Evolutionary conservation across 495 filamentous ascomycete genomes (phyloP), one percentile per base, ranked within the genome.

Genomic region (Penicillium tannophilum): DNA sequence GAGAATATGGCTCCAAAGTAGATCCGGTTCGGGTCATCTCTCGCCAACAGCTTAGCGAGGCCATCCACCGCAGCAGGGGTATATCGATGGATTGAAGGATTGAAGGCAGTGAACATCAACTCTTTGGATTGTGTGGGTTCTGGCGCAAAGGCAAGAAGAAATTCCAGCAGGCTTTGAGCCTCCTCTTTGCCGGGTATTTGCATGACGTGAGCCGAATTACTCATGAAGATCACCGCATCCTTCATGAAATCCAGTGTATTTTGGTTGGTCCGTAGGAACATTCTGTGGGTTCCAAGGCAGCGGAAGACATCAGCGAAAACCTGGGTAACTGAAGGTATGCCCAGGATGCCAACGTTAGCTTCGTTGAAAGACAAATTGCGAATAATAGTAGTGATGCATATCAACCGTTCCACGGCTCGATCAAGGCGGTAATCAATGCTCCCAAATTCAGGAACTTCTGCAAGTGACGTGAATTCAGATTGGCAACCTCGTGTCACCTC

Each of bases 161-260:
- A 93, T 66, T 95, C 88, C 31, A 98, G 80, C 16, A 98, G 79
- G 69, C 88, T 90, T 45, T 90, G 77, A 0, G 93, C 92, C 66
- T 98, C 93, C 59, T 97, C 93, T 63, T 90, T 88, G 26, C 88
- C 89, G 16, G 94, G 89, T 30, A 98, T 76, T 64, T 91, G 86
- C 54, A 98, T 84, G 20, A 83, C 79, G 56, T 92, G 85, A 17
- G 92, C 84, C 54, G 93, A 80, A 68, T 98, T 97, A 56, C 92
- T 94, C 39, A 98, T 78, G 54, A 92, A 88, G 43, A 88, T 88
- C 56, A 98, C 85, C 14, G 92, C 79, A 72, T 98, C 94, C 72
- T 98, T 98, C 90, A 96, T 95, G 64, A 98, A 90, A 70, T 98
- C 93, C 66, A 96, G 72, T 5, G 90, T 93, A 72, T 96, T 94